Conservation (phyloP, 2,329 filamentous ascomycete species). For the Fusarium papillatum region DNA sequence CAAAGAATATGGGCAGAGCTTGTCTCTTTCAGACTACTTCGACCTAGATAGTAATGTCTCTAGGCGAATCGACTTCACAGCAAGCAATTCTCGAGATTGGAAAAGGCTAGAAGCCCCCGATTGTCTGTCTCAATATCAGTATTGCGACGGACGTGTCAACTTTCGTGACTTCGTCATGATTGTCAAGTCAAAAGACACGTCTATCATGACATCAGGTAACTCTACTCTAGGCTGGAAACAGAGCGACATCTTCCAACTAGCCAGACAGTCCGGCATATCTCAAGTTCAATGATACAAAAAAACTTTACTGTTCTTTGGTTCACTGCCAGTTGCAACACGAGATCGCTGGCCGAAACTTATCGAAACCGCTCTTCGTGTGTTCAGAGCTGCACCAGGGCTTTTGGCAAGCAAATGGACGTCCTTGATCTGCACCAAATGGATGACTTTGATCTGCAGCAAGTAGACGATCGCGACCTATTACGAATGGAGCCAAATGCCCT, state of each 20-base stretch:
- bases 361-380: background rate
- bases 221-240: background rate
- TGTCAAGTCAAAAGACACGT: background rate
- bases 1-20: background rate
- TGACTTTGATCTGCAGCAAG: too few species aligned
- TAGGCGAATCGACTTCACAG: background rate
- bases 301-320: background rate
- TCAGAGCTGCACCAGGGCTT: background rate
- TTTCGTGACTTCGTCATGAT: background rate
- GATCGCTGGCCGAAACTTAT: too few species aligned
- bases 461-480: background rate
- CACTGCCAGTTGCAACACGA: background rate
- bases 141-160: background rate
- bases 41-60: background rate
- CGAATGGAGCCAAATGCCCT: background rate
- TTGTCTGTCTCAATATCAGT: background rate
- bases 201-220: background rate
- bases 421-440: background rate
- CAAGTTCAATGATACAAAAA: background rate
- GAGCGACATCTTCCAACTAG: background rate
- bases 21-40: background rate
- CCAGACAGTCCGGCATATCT: background rate
- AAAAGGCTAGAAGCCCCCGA: background rate
- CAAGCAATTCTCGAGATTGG: background rate
- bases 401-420: background rate